Evolutionary conservation across 1,139 yeast genomes (phyloP), one percentile per base, ranked within the genome.

Genomic region (Hansenula sp.): DNA sequence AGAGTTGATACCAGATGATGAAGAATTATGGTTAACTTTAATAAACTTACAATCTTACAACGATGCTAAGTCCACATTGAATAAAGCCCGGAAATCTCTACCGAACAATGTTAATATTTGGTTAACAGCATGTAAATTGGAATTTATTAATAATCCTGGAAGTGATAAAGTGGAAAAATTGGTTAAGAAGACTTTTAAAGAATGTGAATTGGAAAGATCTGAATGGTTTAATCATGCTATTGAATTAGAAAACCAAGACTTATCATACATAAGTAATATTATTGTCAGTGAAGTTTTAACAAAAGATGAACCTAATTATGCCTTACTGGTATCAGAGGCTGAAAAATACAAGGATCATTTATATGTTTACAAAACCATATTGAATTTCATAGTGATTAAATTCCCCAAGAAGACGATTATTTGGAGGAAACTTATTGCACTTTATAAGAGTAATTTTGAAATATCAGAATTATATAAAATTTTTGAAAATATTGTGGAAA

Each of bases 41-140:
- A 65, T 73, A 6, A 61, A 62, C 12, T 44, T 73, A 19, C 78
- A 75, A 44, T 58, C 59, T 2, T 46, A 57, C 69, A 27, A 71
- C 65, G 47, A 60, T 60, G 81, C 89, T 0, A 75, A 75, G 47
- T 55, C 62, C 16, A 62, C 77, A 0, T 62, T 88, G 29, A 78
- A 79, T 48, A 63, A 58, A 29, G 95, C 95, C 0, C 65, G 87
- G 44, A 77, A 76, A 45, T 60, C 62, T 0, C 57, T 83, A 18
- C 69, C 74, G 6, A 64, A 69, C 5, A 72, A 78, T n/a, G 62
- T 70, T 35, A 69, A 71, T 22, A 70, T 88, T 1, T 87, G 95
- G 94, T 62, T 87, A 1, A 69, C 82, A 0, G 90, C 89, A 1
- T 73, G 80, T 2, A 75, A 79, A 44, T 57, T 88, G 14, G 95